Evolutionary conservation across 805 yeast genomes (phyloP).

Genomic region (Blastobotrys americana): DNA sequence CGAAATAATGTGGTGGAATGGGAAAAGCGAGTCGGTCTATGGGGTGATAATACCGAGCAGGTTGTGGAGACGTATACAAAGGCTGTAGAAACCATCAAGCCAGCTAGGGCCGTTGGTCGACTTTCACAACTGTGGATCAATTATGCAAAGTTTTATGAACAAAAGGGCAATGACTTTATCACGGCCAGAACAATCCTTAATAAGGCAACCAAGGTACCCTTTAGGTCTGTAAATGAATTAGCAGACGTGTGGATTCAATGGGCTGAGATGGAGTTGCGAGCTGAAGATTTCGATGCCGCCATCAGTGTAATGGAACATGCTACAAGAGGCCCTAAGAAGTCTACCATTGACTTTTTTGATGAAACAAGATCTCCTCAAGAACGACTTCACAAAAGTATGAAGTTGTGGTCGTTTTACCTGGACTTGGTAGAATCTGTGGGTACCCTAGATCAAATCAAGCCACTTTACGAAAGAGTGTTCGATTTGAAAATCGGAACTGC

Average conservation of each 20-base stretch:
- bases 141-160: slow-evolving; percentile 60
- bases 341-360: slow-evolving; percentile 36
- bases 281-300: slow-evolving; percentile 42
- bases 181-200: slow-evolving; percentile 58
- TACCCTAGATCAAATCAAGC: slow-evolving; percentile 31
- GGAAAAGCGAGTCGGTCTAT: slow-evolving; percentile 52
- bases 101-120: slow-evolving; percentile 38
- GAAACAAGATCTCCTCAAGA: slow-evolving; percentile 45
- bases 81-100: slow-evolving; percentile 62
- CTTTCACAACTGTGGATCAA: slow-evolving; percentile 60
- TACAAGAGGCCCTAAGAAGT: slow-evolving; percentile 34
- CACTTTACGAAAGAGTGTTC: slow-evolving; percentile 48
- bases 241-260: slow-evolving; percentile 67
- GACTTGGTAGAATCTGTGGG: slow-evolving; percentile 48
- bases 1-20: slow-evolving; percentile 58
- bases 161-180: slow-evolving; percentile 40
- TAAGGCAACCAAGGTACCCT: slow-evolving; percentile 67
- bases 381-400: slow-evolving; percentile 51
- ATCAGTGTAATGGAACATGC: slow-evolving; percentile 38
- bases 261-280: slow-evolving; percentile 57
- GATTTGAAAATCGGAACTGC: slow-evolving; percentile 64
- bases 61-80: slow-evolving; percentile 50
- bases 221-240: slow-evolving; percentile 51
- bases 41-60: slow-evolving; percentile 35
- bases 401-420: slow-evolving; percentile 66